Conservation (phyloP, 1,284 basidiomycete genomes). For the Ustilago sp. region DNA sequence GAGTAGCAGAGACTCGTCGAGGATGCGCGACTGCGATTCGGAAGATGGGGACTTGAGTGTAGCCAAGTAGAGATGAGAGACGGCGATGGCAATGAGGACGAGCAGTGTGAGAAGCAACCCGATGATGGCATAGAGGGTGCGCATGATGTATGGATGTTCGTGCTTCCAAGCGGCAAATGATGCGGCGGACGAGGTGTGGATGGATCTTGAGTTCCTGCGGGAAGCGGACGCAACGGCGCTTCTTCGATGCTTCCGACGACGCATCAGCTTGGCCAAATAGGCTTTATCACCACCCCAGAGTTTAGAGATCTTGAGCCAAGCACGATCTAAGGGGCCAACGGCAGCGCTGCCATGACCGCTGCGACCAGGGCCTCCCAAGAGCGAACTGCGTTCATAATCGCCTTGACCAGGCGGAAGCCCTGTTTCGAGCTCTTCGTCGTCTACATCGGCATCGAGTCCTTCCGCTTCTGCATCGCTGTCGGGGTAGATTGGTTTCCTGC, state of each 20-base stretch:
- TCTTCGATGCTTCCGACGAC: slow-evolving; percentile 43
- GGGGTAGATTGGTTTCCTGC: slow-evolving; percentile 54
- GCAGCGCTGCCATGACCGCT: slow-evolving; percentile 13
- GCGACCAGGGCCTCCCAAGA: slow-evolving; percentile 26
- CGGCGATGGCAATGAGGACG: slow-evolving; percentile 42
- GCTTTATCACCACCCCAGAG: slow-evolving; percentile 51
- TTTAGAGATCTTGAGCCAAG: slow-evolving; percentile 44
- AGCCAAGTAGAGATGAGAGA: slow-evolving; percentile 48
- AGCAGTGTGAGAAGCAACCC: slow-evolving; percentile 47
- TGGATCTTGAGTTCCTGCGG: slow-evolving; percentile 39
- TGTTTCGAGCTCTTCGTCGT: slow-evolving; percentile 54
- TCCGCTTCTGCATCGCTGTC: slow-evolving; percentile 54
- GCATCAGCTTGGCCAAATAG: slow-evolving; percentile 28
- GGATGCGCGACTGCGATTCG: slow-evolving; percentile 53
- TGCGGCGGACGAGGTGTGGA: slow-evolving; percentile 31
- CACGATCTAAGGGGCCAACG: slow-evolving; percentile 31
- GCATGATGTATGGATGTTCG: slow-evolving; percentile 38
- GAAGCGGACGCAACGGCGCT: slow-evolving; percentile 19
- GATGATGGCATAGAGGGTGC: slow-evolving; percentile 37
- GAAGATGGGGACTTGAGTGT: slow-evolving; percentile 53
- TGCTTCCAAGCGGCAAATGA: slow-evolving; percentile 48
- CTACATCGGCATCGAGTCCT: slow-evolving; percentile 52
- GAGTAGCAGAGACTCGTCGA: slow-evolving; percentile 55
- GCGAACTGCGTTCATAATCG: slow-evolving; percentile 43
- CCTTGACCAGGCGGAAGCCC: slow-evolving; percentile 32